phyloP scores from a whole-genome alignment of 371 early-diverging fungal genomes.

The Syncephalastrum contaminatum region DNA sequence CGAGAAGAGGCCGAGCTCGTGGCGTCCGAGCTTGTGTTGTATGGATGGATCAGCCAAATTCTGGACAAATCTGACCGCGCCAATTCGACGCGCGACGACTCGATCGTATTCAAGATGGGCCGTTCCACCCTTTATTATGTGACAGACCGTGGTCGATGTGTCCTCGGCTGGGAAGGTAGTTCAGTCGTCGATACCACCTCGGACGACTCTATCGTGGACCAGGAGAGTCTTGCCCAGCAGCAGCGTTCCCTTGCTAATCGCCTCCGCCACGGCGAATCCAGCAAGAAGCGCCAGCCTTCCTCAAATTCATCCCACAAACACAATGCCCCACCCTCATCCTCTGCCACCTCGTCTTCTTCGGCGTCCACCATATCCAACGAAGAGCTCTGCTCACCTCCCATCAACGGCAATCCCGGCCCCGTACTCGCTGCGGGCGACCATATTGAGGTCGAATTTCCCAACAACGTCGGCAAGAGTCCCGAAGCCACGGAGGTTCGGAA shows the following conservation, averaged over 20 bases:
- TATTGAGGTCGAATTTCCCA: slow-evolving; percentile 4
- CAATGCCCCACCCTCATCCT: slow-evolving; percentile 4
- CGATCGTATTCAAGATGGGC: slow-evolving; percentile 38
- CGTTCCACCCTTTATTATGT: slow-evolving; percentile 57
- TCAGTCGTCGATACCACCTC: too few species aligned
- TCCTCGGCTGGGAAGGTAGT: slow-evolving; percentile 51
- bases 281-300: not conserved
- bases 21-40: slow-evolving; percentile 54
- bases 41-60: slow-evolving; percentile 57
- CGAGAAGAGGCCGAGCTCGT: slow-evolving; percentile 58
- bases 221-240: slow-evolving; percentile 9
- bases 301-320: not conserved
- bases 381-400: slow-evolving; percentile 1
- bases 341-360: slow-evolving; percentile 19
- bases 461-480: not conserved
- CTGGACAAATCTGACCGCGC: slow-evolving; percentile 43
- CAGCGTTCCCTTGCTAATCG: slow-evolving; percentile 14
- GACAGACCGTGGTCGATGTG: slow-evolving; percentile 50
- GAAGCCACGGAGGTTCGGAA: not conserved
- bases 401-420: not conserved
- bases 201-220: not conserved
- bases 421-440: not conserved
- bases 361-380: slow-evolving; percentile 6
- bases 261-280: slow-evolving; percentile 1
- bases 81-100: slow-evolving; percentile 21